Evolutionary conservation across 1,284 basidiomycete genomes (phyloP), one percentile per base, ranked within the genome.

Genomic region (Somion occarium): DNA sequence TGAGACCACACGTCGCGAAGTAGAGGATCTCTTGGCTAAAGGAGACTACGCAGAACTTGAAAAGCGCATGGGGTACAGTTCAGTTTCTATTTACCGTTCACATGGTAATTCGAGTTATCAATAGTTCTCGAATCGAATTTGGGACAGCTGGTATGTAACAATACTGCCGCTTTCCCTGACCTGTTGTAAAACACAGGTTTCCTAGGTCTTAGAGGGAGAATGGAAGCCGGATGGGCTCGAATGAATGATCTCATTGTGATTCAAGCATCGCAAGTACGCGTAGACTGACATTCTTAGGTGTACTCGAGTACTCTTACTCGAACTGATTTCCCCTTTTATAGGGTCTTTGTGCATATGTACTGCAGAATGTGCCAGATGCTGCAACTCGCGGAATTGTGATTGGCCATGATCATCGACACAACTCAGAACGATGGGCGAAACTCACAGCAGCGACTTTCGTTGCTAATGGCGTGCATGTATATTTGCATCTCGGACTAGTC

Each of bases 191-290:
- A 22, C 23, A 3, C 4, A 19, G 41, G 26, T 3, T 38, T 38
- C 3, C n/a, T 56, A 88, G 91, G 90, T 46, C 73, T 93, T 15
- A 71, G 91, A 59, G 91, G 85, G 3, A 75, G 71, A 55, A 93
- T 93, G 91, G 85, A 89, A 61, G 89, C 90, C 5, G 91, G 91
- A 1, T 92, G 85, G 79, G 75, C 85, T 19, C 77, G 86, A 48
- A 93, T 93, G 88, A 93, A 93, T 63, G 88, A 92, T 64, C 68
- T 93, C 48, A 88, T 83, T 44, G 73, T 93, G 48, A 84, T 91
- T 38, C 91, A 93, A 62, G 80, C 90, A 3, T 89, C 88, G 15
- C 88, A 92, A 73, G 89, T 82, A 44, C n/a, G 53, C 9, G 39
- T 5, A n/a, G n/a, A n/a, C n/a, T n/a, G n/a, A n/a, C n/a, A n/a